phyloP scores from a whole-genome alignment of 306 rosid genomes.

The Trifolium fragiferum region DNA sequence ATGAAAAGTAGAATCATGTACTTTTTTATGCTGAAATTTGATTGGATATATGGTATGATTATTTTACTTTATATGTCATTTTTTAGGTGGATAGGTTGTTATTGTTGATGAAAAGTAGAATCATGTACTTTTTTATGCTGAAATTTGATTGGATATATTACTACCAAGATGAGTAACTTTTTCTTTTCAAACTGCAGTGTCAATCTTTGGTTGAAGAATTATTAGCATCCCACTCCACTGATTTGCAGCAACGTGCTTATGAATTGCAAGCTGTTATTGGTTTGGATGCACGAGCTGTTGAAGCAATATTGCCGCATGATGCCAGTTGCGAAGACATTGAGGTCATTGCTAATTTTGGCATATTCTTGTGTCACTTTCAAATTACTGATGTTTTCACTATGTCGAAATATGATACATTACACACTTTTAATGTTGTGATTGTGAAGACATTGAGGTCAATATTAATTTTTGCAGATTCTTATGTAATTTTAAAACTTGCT shows the following conservation, averaged over 20 bases:
- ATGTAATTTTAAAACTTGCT: conserved; percentile 30
- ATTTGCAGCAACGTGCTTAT: conserved; percentile 91
- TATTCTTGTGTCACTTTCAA: conserved; percentile 26
- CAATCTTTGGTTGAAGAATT: conserved; percentile 83
- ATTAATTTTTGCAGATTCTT: conserved; percentile 24
- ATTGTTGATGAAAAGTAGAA: conserved; percentile 3
- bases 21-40: conserved; percentile 22
- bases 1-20: conserved; percentile 8
- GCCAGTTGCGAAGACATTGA: conserved; percentile 87
- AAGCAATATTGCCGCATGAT: conserved; percentile 67
- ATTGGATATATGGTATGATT: neutral
- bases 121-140: conserved; percentile 11
- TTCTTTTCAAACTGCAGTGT: conserved; percentile 60
- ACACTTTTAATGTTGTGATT: conserved; percentile 54
- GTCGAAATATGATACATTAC: conserved; percentile 2
- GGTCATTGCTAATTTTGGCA: conserved; percentile 50
- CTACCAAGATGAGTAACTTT: conserved; percentile 5
- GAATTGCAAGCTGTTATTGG: conserved; percentile 75
- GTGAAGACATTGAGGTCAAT: conserved; percentile 74
- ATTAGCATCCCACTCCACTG: conserved; percentile 84
- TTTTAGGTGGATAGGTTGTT: conserved; percentile 10
- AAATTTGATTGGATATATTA: conserved; percentile 2
- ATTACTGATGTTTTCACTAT: neutral
- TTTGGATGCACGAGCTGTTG: conserved; percentile 68
- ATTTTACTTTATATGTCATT: conserved; percentile 1